phyloP scores from a whole-genome alignment of 2,329 filamentous ascomycete genomes.

The Aspergillus spinulosporus region DNA sequence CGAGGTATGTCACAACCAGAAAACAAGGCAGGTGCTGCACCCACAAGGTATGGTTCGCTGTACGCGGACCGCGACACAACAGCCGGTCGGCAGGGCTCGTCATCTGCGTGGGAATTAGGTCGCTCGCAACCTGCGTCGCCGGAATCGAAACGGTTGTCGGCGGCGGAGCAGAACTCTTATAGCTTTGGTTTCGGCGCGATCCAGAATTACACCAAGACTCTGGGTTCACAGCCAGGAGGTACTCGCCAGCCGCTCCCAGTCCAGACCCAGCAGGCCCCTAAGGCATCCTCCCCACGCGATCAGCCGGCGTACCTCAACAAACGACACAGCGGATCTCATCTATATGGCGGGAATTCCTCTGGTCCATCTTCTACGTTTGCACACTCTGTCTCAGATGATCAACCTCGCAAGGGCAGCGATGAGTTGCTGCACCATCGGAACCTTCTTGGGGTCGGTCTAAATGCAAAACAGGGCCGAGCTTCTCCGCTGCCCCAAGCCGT shows the following conservation, averaged over 20 bases:
- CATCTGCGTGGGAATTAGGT: slow-evolving; percentile 38
- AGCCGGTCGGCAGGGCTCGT: slow-evolving; percentile 26
- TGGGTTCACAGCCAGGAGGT: slow-evolving; percentile 41
- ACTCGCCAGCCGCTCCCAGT: slow-evolving; percentile 35
- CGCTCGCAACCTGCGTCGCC: slow-evolving; percentile 42
- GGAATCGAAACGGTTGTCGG: slow-evolving; percentile 38
- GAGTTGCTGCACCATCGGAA: slow-evolving; percentile 63
- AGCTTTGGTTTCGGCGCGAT: slow-evolving; percentile 43
- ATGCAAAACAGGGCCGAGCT: slow-evolving; percentile 76
- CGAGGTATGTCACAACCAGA: slow-evolving; percentile 30
- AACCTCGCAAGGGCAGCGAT: slow-evolving; percentile 51
- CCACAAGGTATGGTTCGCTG: slow-evolving; percentile 33
- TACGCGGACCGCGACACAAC: slow-evolving; percentile 37
- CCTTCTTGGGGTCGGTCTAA: slow-evolving; percentile 69
- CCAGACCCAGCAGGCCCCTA: slow-evolving; percentile 37
- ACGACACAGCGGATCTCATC: slow-evolving; percentile 34
- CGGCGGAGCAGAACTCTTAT: slow-evolving; percentile 30
- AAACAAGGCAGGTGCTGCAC: slow-evolving; percentile 27
- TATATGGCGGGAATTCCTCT: slow-evolving; percentile 37
- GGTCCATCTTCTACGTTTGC: slow-evolving; percentile 30
- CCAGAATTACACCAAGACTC: slow-evolving; percentile 44
- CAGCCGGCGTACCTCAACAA: slow-evolving; percentile 36
- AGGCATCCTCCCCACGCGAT: slow-evolving; percentile 36
- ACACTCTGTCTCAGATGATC: slow-evolving; percentile 36
- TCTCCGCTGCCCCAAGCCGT: slow-evolving; percentile 92